Base-by-base conservation (phyloP, 2,329 filamentous ascomycete genomes). In the Xylariaceae sp. region DNA sequence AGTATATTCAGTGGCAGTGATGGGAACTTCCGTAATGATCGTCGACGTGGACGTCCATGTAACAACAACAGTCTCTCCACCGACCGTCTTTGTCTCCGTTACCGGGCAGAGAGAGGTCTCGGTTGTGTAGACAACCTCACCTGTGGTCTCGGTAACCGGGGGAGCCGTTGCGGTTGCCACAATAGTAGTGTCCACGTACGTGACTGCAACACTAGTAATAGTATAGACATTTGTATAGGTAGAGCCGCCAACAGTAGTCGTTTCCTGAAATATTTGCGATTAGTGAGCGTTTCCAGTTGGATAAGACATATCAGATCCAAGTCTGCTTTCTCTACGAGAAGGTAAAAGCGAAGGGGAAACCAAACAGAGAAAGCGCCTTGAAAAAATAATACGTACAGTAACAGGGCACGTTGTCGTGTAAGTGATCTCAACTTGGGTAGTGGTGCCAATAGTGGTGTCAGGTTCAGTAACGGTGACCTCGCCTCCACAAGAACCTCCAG, bases 91-190 rank as follows among this genome's bases (percentile, higher is more conserved):
- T 43, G 76, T 77, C 63, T 77, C 71, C 1, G 78, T 81, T 12
- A 81, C 65, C 7, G 78, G 76, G 67, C 76, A 79, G 12, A 80
- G 69, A 14, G 71, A 74, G 12, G 79, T 82, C 31, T 75, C 51
- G 5, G 79, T 81, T 7, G 68, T 73, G 65, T 79, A 77, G 16
- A 70, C 70, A 6, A 77, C 70, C 11, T 73, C 71, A 17, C 71
- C 70, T 23, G 72, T 69, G 0, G 74, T 76, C 23, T 72, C 56
- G 3, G 75, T 79, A 6, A 74, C 72, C 16, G 70, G 67, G 16
- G 75, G 74, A 6, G 47, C 39, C 6, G 54, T 61, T 39, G 57
- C 50, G 16, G 60, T 62, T 4, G 46, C 60, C 21, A 55, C 24
- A 21, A 62, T 43, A 12, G 53, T 62, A 9, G 60, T 62, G 28